Evolutionary conservation across 139 green algal genomes (phyloP).

Genomic region (Marvania coccoides): DNA sequence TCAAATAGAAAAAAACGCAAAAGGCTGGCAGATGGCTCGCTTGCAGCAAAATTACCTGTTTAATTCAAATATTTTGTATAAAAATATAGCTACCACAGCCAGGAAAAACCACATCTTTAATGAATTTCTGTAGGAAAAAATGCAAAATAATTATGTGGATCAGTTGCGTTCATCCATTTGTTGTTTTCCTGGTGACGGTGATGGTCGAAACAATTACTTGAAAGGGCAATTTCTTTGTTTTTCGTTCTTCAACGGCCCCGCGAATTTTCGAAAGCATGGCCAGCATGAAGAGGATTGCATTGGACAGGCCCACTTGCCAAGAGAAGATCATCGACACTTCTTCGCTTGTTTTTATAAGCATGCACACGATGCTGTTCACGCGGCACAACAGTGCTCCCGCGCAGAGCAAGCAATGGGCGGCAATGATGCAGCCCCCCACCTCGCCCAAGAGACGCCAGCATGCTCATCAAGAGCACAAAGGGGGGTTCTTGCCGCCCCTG

Average conservation of each 20-base stretch:
- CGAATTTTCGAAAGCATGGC: not conserved
- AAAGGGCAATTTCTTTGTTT: too few relatives aligned
- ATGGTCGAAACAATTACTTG: too few relatives aligned
- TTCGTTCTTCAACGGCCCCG: not conserved
- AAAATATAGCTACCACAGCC: not conserved
- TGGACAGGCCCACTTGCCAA: too few relatives aligned
- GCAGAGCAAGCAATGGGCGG: not conserved
- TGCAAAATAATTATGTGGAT: too few relatives aligned
- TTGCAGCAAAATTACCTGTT: not conserved
- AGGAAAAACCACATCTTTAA: not conserved
- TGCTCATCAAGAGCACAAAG: not conserved
- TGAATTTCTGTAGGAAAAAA: too few relatives aligned
- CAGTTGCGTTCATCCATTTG: too few relatives aligned
- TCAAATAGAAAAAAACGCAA: not conserved
- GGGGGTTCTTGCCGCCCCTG: not conserved
- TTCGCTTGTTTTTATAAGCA: too few relatives aligned
- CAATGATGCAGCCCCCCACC: too few relatives aligned
- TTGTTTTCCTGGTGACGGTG: too few relatives aligned
- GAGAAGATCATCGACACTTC: too few relatives aligned
- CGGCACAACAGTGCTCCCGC: not conserved
- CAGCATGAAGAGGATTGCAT: too few relatives aligned
- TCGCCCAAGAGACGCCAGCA: not conserved
- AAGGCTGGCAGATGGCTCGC: not conserved
- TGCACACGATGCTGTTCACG: too few relatives aligned
- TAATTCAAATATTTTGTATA: slow-evolving; percentile 3